These are phyloP conservation scores for Aureobasidium sp. DNA, from an alignment of 2,329 filamentous ascomycete genomes.

Conservation along the genomic window DNA sequence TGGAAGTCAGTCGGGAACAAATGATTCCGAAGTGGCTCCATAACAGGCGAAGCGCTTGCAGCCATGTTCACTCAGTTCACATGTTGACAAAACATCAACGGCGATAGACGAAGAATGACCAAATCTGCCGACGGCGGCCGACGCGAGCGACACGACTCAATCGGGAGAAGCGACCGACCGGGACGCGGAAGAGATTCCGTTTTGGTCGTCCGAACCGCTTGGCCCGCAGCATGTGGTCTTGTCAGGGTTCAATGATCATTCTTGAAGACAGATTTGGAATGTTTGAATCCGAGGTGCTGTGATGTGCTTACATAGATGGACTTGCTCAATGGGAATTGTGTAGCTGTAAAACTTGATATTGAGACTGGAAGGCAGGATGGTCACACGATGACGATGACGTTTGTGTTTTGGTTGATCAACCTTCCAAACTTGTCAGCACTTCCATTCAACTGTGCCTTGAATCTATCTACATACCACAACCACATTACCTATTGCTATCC, in stretches of 20 bases:
- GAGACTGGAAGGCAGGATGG: neutral
- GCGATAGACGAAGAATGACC: neutral
- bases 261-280: no score
- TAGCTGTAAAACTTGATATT: neutral
- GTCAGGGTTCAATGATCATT: slow-evolving; percentile 1
- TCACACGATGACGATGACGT: neutral
- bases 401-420: neutral
- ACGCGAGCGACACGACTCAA: neutral
- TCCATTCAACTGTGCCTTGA: no score
- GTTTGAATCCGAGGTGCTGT: no score
- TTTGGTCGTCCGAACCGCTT: neutral
- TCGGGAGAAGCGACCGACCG: slow-evolving; percentile 6
- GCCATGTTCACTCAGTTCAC: no score
- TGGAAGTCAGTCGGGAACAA: no score
- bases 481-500: neutral
- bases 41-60: no score
- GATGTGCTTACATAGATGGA: neutral
- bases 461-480: neutral
- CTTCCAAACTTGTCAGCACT: no score
- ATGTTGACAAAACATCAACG: no score
- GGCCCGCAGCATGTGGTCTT: neutral
- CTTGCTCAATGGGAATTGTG: neutral
- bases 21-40: no score
- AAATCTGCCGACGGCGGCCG: neutral
- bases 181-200: no score